Conservation (phyloP, 306 rosid genomes). For the Biancaea sappan region DNA sequence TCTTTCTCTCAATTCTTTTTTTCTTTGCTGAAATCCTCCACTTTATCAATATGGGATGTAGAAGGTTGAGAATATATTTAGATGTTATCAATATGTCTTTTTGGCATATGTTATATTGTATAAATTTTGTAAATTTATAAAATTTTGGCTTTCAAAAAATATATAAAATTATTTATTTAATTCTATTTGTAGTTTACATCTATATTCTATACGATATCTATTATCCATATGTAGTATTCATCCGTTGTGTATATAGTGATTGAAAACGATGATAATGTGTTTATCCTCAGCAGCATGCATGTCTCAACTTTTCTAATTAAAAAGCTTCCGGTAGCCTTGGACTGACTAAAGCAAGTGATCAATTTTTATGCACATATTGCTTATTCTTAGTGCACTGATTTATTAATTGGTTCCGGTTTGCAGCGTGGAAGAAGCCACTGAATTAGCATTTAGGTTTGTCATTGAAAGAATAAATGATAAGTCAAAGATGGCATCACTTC, state of each 20-base stretch:
- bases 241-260: background rate
- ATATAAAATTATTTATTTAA: too few relatives aligned
- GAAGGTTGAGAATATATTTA: too few relatives aligned
- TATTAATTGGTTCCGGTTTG: conserved; percentile 44
- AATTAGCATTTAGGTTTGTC: conserved; percentile 87
- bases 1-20: too few relatives aligned
- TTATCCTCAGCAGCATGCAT: background rate
- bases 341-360: background rate
- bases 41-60: too few relatives aligned
- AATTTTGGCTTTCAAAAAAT: too few relatives aligned
- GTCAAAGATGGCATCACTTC: conserved; percentile 71
- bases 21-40: too few relatives aligned
- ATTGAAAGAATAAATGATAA: conserved; percentile 76
- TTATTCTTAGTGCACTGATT: too few relatives aligned
- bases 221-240: background rate
- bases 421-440: conserved; percentile 98
- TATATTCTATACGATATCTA: background rate
- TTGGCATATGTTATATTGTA: too few relatives aligned
- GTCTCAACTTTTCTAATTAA: background rate
- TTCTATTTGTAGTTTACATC: too few relatives aligned
- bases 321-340: background rate
- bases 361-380: background rate
- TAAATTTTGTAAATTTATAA: too few relatives aligned
- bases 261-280: conserved; percentile 12
- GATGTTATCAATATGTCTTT: too few relatives aligned